Evolutionary conservation across 2,329 filamentous ascomycete genomes (phyloP).

Genomic region (Venturia nashicola): DNA sequence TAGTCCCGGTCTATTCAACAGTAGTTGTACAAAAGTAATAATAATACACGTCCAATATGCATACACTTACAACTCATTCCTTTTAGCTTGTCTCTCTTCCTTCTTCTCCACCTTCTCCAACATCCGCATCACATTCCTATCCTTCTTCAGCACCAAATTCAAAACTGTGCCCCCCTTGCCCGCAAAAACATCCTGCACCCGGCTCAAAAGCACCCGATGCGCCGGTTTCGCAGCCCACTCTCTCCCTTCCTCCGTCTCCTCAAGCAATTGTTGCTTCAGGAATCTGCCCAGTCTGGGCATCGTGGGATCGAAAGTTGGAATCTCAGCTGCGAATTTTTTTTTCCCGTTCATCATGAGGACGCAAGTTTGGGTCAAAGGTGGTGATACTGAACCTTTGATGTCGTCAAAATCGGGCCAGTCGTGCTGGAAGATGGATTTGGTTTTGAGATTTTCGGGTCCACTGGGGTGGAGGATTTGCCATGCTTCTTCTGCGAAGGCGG

Average conservation of each 20-base stretch:
- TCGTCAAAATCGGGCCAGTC: neutral
- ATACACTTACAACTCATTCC: too few relatives aligned
- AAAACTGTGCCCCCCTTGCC: neutral
- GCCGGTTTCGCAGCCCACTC: neutral
- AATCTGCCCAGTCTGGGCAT: slow-evolving; percentile 8
- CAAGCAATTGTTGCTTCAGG: slow-evolving; percentile 3
- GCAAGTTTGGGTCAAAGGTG: neutral
- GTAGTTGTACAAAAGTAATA: too few relatives aligned
- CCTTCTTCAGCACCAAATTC: slow-evolving; percentile 1
- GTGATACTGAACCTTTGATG: neutral
- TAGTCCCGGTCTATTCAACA: too few relatives aligned
- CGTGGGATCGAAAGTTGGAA: neutral
- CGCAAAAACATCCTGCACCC: slow-evolving; percentile 6
- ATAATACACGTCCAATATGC: too few relatives aligned
- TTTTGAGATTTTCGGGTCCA: neutral
- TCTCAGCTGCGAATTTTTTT: neutral
- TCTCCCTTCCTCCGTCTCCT: neutral
- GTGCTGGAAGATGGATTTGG: neutral
- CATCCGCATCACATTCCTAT: neutral
- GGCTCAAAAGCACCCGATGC: slow-evolving; percentile 5
- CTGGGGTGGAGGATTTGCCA: slow-evolving; percentile 47
- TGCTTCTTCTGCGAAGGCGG: slow-evolving; percentile 70
- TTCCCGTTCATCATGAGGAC: slow-evolving; percentile 8
- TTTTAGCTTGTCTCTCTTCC: too few relatives aligned
- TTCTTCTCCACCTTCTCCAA: neutral